Conservation (phyloP, 2,329 filamentous ascomycete species). For the Arthrocladium fulminans region DNA sequence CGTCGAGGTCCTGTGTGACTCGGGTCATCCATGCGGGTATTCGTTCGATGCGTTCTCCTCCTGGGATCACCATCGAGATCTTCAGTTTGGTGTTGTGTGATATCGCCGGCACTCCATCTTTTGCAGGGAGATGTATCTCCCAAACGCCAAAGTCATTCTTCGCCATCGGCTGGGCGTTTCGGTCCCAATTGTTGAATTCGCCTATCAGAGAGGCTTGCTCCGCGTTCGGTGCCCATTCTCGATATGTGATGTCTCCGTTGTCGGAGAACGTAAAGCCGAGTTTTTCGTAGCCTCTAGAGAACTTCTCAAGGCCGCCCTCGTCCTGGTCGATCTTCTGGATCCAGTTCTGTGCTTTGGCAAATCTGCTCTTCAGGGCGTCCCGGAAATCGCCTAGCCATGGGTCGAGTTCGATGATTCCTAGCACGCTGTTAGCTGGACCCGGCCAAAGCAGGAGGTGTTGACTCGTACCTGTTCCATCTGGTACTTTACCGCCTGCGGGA, state of each 20-base stretch:
- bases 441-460: not conserved
- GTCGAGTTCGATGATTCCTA: constrained; percentile 80
- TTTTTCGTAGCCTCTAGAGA: constrained; percentile 75
- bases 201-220: constrained; percentile 76
- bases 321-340: constrained; percentile 70
- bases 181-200: constrained; percentile 92
- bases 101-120: constrained; percentile 67
- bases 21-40: constrained; percentile 96
- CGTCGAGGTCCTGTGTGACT: constrained; percentile 81
- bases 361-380: constrained; percentile 66
- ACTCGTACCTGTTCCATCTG: constrained; percentile 5
- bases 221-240: constrained; percentile 95
- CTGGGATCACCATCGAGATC: constrained; percentile 75
- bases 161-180: constrained; percentile 74
- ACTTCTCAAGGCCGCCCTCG: constrained; percentile 86
- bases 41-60: constrained; percentile 73
- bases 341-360: constrained; percentile 73
- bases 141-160: constrained; percentile 80
- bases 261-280: constrained; percentile 76
- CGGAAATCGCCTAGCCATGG: constrained; percentile 83
- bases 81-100: constrained; percentile 94
- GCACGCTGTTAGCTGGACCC: not conserved
- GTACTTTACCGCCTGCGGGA: not conserved
- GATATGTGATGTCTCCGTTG: constrained; percentile 79
- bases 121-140: constrained; percentile 66